A percentile compares a stretch with the other conserved stretches of the same genome.
Evolutionary conservation across 1,284 basidiomycete genomes (phyloP).

Genomic region (Calocybe gambosa): DNA sequence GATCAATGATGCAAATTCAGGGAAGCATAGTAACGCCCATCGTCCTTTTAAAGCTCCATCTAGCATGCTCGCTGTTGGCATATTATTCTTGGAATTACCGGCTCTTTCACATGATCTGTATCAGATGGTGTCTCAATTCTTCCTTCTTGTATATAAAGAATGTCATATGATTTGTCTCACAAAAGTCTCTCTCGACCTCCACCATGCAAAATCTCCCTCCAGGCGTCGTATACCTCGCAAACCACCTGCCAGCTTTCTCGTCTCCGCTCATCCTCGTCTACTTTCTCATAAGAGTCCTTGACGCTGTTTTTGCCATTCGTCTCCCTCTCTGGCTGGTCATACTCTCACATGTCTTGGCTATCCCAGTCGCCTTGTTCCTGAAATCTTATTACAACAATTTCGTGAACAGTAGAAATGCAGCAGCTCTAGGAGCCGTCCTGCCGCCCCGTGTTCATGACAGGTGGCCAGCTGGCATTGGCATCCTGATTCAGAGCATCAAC

Average conservation of each 20-base stretch:
- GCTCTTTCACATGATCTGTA: not conserved
- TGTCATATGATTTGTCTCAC: not conserved
- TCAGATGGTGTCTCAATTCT: not conserved
- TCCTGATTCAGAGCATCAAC: conserved; percentile 20
- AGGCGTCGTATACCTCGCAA: conserved; percentile 10
- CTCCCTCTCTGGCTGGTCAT: conserved; percentile 13
- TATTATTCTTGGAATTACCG: too few species aligned
- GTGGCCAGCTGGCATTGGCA: conserved; percentile 27
- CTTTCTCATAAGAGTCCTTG: conserved; percentile 8
- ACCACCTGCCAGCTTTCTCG: conserved; percentile 8
- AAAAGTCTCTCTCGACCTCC: not conserved
- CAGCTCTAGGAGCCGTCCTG: conserved; percentile 26
- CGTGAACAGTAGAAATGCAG: conserved; percentile 22
- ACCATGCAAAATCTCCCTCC: conserved; percentile 11
- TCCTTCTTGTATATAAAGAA: not conserved
- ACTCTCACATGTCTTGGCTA: conserved; percentile 16
- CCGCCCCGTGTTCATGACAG: conserved; percentile 22
- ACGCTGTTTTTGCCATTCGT: conserved; percentile 1
- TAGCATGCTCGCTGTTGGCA: too few species aligned
- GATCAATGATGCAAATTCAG: not conserved
- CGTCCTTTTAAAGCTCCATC: too few species aligned
- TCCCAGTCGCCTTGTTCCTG: conserved; percentile 22
- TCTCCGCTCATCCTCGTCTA: conserved; percentile 12
- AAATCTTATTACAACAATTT: conserved; percentile 19
- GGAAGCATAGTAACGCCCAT: too few species aligned